These are phyloP conservation scores for Thyridium curvatum DNA, from an alignment of 2,329 filamentous ascomycete genomes.

Conservation along the genomic window DNA sequence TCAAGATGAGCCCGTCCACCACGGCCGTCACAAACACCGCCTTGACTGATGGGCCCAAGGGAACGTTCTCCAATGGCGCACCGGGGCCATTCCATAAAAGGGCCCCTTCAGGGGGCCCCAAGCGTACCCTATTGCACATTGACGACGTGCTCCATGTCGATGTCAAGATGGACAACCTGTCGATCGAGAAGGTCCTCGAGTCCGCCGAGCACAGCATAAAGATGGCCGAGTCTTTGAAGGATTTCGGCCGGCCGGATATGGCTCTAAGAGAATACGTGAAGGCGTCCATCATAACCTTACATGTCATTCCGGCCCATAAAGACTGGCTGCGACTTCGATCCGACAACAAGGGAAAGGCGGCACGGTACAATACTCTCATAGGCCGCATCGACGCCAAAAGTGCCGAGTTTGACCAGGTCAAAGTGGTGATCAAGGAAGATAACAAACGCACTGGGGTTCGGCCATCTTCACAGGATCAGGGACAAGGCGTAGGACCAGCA, in stretches of 20 bases:
- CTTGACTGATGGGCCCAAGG: too few relatives aligned
- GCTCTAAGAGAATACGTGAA: conserved; percentile 82
- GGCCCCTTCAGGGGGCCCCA: conserved; percentile 5
- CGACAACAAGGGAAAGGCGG: conserved; percentile 41
- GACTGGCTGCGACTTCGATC: conserved; percentile 62
- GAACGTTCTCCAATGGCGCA: too few relatives aligned
- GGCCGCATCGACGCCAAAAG: conserved; percentile 42
- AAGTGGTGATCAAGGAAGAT: conserved; percentile 54
- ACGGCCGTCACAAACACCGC: too few relatives aligned
- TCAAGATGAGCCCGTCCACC: too few relatives aligned
- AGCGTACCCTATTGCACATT: conserved; percentile 42
- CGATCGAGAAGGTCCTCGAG: conserved; percentile 47
- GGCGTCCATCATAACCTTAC: conserved; percentile 71
- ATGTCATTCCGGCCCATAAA: conserved; percentile 68
- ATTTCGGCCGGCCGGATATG: conserved; percentile 61
- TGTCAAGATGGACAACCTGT: conserved; percentile 42
- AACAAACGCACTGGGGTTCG: conserved; percentile 56
- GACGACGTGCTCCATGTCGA: conserved; percentile 43
- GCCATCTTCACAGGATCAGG: conserved; percentile 21
- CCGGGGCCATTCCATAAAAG: too few relatives aligned
- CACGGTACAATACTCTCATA: conserved; percentile 43
- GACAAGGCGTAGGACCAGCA: neutral
- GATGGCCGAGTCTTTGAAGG: conserved; percentile 55
- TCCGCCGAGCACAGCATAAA: conserved; percentile 46
- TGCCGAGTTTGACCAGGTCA: conserved; percentile 49